Percentiles rank a stretch among this genome's conserved stretches.
phyloP scores from a whole-genome alignment of 106 monocot species.

The Vanilla planifolia region DNA sequence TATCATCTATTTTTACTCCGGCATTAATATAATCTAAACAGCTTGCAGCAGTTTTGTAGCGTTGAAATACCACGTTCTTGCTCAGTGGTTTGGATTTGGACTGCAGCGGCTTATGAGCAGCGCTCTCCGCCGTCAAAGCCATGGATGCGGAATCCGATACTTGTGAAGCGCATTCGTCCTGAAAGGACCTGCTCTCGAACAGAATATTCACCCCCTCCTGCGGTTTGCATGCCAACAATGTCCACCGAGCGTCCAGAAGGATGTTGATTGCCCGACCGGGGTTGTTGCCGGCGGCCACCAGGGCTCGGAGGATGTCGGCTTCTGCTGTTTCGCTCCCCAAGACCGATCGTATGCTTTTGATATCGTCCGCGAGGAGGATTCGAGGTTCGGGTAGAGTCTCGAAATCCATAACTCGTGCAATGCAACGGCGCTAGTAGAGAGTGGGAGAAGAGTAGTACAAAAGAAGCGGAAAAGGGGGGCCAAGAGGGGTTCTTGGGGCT shows the following conservation, averaged over 20 bases:
- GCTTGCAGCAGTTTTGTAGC: too few relatives aligned
- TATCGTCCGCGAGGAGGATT: constrained; percentile 37
- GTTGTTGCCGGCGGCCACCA: constrained; percentile 48
- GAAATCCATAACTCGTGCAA: constrained; percentile 3
- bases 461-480: too few relatives aligned
- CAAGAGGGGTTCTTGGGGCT: too few relatives aligned
- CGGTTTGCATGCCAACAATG: constrained; percentile 28
- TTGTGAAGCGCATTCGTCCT: constrained; percentile 58
- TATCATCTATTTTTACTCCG: too few relatives aligned
- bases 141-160: constrained; percentile 12
- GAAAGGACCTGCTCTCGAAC: constrained; percentile 38
- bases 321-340: constrained; percentile 19
- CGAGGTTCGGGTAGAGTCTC: constrained; percentile 1
- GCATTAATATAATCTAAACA: too few relatives aligned
- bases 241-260: constrained; percentile 44
- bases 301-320: constrained; percentile 33
- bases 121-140: neutral
- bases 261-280: constrained; percentile 55
- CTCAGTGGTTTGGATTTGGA: neutral
- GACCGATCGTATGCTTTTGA: constrained; percentile 33
- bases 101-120: neutral
- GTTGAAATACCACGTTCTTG: neutral
- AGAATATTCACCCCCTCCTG: too few relatives aligned
- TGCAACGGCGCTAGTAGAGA: too few relatives aligned
- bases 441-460: too few relatives aligned